Base-by-base conservation (phyloP, 768 basidiomycete genomes). In the Auriscalpium microsporum region DNA sequence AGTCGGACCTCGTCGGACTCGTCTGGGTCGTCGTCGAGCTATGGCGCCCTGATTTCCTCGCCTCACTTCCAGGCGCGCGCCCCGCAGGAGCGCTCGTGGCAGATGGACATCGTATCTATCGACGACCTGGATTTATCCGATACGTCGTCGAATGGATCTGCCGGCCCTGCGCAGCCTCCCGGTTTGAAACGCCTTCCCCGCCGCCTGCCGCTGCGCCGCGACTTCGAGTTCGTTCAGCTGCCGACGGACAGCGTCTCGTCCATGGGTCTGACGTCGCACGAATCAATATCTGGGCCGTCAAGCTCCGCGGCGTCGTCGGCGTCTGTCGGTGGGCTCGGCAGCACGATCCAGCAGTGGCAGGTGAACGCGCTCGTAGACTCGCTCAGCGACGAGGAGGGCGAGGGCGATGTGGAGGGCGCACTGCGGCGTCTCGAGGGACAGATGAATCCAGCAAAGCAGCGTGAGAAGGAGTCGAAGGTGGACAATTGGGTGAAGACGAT, bases 61-160 rank as follows among this genome's bases (percentile, higher is more conserved):
- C 19, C 46, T 44, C 28, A 56, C 56, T 2, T 44, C 50, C 21
- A 55, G 42, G 45, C 57, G 56, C 76, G 64, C 69, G 67, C 34
- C 65, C 63, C 8, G 4, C 56, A 53, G 23, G 71, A 73, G 34
- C 72, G 77, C 1, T 79, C 75, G 33, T 87, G 77, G 81, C 75
- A 72, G 57, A 81, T 87, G 49, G 86, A 90, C 56, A 78, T 89
- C 47, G 84, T 84, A 19, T 86, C 87, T 7, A 81, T 90, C 48
- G 87, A 90, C 63, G 89, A 90, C 42, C 69, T 88, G 44, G 87
- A 90, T 55, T 70, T 90, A n/a, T 90, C 88, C 1, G 88, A 90
- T 65, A 78, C 80, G 1, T 87, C 85, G 13, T 87, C 86, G 1
- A 77, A 82, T 42, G 67, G 72, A 34, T 73, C 75, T 17, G 28